Percentiles rank a stretch among this genome's conserved stretches.
Evolutionary conservation across 352 stramenopile genomes (phyloP).

Genomic region (Globisporangium takayamanum): DNA sequence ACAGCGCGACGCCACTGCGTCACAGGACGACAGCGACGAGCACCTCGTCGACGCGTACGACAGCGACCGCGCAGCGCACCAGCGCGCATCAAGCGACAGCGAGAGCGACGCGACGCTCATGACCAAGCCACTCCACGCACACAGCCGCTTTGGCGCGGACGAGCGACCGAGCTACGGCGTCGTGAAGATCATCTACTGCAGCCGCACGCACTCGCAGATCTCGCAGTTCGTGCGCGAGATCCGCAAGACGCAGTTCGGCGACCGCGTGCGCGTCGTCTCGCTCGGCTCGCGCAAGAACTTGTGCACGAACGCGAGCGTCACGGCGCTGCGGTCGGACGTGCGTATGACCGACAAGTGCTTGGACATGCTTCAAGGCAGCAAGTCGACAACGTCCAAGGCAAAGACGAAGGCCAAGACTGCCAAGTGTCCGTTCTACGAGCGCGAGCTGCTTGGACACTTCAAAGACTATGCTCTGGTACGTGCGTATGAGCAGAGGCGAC

Average conservation of each 20-base stretch:
- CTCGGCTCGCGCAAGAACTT: slow-evolving; percentile 83
- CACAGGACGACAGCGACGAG: slow-evolving; percentile 29
- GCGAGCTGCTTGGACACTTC: slow-evolving; percentile 60
- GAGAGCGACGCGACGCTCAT: slow-evolving; percentile 25
- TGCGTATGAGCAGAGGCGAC: background rate
- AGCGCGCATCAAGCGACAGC: slow-evolving; percentile 20
- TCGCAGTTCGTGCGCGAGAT: slow-evolving; percentile 87
- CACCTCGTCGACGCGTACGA: slow-evolving; percentile 76
- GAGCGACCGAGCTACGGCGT: slow-evolving; percentile 34
- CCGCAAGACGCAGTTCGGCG: slow-evolving; percentile 66
- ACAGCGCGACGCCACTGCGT: background rate
- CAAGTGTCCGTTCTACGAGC: slow-evolving; percentile 84
- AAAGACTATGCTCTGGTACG: slow-evolving; percentile 75
- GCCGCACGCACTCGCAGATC: slow-evolving; percentile 87
- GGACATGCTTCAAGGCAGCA: slow-evolving; percentile 80
- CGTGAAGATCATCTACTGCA: slow-evolving; percentile 88
- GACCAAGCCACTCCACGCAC: too few relatives aligned
- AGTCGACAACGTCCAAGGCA: slow-evolving; percentile 26
- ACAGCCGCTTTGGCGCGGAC: slow-evolving; percentile 3
- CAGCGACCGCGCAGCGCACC: slow-evolving; percentile 32
- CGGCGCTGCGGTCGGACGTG: slow-evolving; percentile 58
- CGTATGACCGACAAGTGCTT: slow-evolving; percentile 81
- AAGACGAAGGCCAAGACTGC: slow-evolving; percentile 44
- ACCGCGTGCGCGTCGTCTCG: slow-evolving; percentile 68
- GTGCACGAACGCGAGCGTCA: slow-evolving; percentile 72